phyloP scores from a whole-genome alignment of 1,284 basidiomycete species.

The Sporisorium reilianum region DNA sequence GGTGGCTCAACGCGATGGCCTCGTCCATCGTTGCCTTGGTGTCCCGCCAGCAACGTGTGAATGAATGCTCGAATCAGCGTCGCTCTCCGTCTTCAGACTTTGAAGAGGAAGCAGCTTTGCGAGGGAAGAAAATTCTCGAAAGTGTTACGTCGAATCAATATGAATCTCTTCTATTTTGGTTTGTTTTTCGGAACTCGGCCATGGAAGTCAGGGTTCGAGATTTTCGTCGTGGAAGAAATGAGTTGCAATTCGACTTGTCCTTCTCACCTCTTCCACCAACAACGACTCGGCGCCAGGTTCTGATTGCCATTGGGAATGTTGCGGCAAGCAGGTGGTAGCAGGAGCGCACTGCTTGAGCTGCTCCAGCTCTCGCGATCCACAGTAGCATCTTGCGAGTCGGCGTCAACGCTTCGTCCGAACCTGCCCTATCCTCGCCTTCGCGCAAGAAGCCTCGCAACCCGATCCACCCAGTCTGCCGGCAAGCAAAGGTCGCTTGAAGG shows the following conservation, averaged over 20 bases:
- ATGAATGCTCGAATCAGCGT: too few relatives aligned
- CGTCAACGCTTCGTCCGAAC: not conserved
- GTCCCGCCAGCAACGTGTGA: too few relatives aligned
- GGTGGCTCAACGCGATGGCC: too few relatives aligned
- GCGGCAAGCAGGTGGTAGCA: not conserved
- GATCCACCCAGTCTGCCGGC: not conserved
- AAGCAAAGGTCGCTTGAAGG: slow-evolving; percentile 1
- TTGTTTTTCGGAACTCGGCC: not conserved
- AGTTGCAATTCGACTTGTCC: not conserved
- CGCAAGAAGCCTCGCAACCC: not conserved
- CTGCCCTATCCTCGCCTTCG: not conserved
- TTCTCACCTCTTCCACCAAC: not conserved
- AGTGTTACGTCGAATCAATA: not conserved
- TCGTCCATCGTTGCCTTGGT: not conserved
- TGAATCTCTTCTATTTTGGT: not conserved
- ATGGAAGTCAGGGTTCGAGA: slow-evolving; percentile 3
- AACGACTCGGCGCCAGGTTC: not conserved
- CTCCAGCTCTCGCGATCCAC: not conserved
- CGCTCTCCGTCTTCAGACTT: not conserved
- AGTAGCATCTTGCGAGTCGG: not conserved
- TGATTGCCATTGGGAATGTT: not conserved
- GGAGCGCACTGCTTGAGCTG: not conserved
- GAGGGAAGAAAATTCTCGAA: not conserved
- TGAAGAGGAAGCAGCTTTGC: not conserved
- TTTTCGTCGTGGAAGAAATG: not conserved